Evolutionary conservation across 208 protist genomes (phyloP), one percentile per base, ranked within the genome.

Genomic region (Leishmania aethiopica): DNA sequence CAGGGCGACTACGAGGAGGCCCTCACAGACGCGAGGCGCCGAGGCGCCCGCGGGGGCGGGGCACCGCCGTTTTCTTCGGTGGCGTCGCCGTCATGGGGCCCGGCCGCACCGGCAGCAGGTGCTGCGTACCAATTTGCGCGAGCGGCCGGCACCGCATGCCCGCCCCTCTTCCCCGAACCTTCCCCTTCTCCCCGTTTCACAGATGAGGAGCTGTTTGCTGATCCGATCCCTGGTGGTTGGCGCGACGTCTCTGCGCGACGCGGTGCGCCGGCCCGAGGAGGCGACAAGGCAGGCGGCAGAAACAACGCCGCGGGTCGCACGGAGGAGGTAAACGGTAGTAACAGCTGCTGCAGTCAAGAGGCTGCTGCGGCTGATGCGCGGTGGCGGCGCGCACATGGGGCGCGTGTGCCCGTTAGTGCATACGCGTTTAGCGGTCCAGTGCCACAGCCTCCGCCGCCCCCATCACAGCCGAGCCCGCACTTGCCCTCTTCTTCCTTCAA

Each of bases 1-100:
- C 93, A 93, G 47, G 84, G 90, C 37, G 99, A 99, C 28, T 99
- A 99, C 88, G 98, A 99, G 72, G 92, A 99, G 40, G n/a, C 89
- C 98, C 11, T 90, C 55, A 86, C 98, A 28, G 76, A 92, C 49
- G 83, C 90, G 40, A 86, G 88, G 78, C 70, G 77, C 8, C 71
- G 87, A 75, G 87, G 88, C 71, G 86, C 84, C 19, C 75, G 74
- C 57, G 81, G 84, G 35, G 37, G 40, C n/a, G 35, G 49, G 25
- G 47, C 10, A 13, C 57, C 57, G 8, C 10, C 42, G 13, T 62
- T 77, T 62, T 60, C 73, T 1, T 77, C 51, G 19, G 0, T 2
- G 17, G 69, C 22, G 42, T 45, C 47, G 45, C 42, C 40, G 42
- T 22, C 71, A 57, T 19, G 71, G 51, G 8, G 51, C 19, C 47